These are phyloP conservation scores for Aspergillus spinulosporus DNA, from an alignment of 2,329 filamentous ascomycete genomes.

Conservation along the genomic window DNA sequence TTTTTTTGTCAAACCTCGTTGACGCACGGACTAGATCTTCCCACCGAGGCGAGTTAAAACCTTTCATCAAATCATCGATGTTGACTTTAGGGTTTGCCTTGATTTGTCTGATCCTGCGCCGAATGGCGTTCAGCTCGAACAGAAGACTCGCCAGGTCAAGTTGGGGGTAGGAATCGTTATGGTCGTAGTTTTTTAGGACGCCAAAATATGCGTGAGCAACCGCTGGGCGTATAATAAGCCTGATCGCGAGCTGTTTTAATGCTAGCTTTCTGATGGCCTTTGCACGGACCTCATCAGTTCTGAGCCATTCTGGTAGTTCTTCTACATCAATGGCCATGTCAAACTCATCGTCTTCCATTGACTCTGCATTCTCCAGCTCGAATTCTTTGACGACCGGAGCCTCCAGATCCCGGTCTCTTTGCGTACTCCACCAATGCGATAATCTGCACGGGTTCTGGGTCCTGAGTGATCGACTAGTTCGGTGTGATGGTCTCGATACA, in stretches of 20 bases:
- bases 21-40: conserved; percentile 22
- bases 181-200: conserved; percentile 32
- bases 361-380: conserved; percentile 5
- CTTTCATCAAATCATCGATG: conserved; percentile 36
- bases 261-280: conserved; percentile 44
- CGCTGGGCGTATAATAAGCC: conserved; percentile 40
- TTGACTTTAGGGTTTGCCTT: conserved; percentile 27
- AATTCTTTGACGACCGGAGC: conserved; percentile 8
- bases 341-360: conserved; percentile 21
- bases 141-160: conserved; percentile 36
- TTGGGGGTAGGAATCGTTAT: conserved; percentile 31
- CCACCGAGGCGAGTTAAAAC: conserved; percentile 25
- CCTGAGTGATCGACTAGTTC: conserved; percentile 14
- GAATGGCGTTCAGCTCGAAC: conserved; percentile 34
- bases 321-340: conserved; percentile 24
- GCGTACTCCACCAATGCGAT: background rate
- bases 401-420: background rate
- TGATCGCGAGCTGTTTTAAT: conserved; percentile 41
- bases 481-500: conserved; percentile 17
- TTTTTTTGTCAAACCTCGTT: conserved; percentile 29
- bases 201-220: conserved; percentile 43
- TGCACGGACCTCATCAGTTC: conserved; percentile 31
- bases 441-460: conserved; percentile 6
- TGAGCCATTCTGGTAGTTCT: conserved; percentile 31
- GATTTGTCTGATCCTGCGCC: conserved; percentile 33